These are phyloP conservation scores for Leccinellum rugosiceps DNA, from an alignment of 768 basidiomycete genomes.

Conservation along the genomic window DNA sequence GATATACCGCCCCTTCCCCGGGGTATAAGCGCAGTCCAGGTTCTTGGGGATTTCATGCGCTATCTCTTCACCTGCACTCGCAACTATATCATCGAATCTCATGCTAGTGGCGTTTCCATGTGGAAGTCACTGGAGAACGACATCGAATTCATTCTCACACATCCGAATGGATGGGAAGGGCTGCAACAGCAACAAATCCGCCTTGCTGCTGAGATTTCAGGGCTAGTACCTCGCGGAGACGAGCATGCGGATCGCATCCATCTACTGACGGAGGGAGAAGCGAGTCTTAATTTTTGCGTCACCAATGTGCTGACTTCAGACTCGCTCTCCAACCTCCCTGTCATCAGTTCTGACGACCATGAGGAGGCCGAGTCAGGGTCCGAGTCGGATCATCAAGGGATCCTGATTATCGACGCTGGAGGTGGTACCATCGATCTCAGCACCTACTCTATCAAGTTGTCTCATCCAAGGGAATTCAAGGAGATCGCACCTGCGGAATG, in stretches of 20 bases:
- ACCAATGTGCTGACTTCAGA: constrained; percentile 38
- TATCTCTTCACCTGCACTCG: constrained; percentile 26
- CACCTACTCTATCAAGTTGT: constrained; percentile 29
- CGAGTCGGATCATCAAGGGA: constrained; percentile 28
- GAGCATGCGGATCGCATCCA: constrained; percentile 17
- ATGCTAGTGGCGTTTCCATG: constrained; percentile 26
- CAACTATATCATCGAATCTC: constrained; percentile 20
- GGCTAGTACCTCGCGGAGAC: constrained; percentile 17
- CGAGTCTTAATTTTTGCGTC: constrained; percentile 38
- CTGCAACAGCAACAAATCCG: constrained; percentile 30
- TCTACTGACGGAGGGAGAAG: constrained; percentile 28
- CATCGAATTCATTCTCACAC: constrained; percentile 25
- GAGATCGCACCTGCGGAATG: constrained; percentile 35
- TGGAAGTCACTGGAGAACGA: constrained; percentile 23
- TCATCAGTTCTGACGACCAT: neutral
- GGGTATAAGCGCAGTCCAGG: constrained; percentile 17
- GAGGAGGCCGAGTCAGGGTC: neutral
- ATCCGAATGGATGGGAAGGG: constrained; percentile 34
- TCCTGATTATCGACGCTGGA: constrained; percentile 45
- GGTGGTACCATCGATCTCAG: constrained; percentile 41
- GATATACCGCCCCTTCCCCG: constrained; percentile 26
- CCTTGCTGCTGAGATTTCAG: constrained; percentile 22
- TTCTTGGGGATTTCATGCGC: constrained; percentile 27
- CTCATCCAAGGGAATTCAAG: constrained; percentile 24
- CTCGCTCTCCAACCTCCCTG: constrained; percentile 9